Base-by-base conservation (phyloP, 371 early-diverging fungal species). In the Nematocida homosporus region DNA sequence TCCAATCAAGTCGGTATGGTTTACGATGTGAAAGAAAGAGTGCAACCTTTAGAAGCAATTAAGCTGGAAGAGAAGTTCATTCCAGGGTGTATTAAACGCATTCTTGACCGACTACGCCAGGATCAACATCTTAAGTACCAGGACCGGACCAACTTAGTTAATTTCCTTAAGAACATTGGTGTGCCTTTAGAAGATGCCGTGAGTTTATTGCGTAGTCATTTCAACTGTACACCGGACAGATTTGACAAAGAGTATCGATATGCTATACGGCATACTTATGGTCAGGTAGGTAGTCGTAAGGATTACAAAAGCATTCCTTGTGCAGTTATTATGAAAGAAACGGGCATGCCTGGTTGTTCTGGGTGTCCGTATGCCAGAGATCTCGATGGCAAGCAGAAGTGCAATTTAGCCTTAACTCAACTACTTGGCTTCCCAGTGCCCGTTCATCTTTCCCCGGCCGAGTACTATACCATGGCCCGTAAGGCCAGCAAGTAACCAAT, bases 201-300 rank as follows among this genome's bases (percentile, higher is more conserved):
- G 18, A 35, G 66, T 1, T 72, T 81, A 63, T 80, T 82, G 32
- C 65, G 66, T 63, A 69, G 37, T 30, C 25, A 69, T 27, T 83
- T 83, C 67, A 87, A 87, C 40, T 80, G 88, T 47, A 87, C 89
- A n/a, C 92, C 89, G 54, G 92, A 91, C 60, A 87, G 90, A 76
- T 96, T 95, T 82, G 86, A 90, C 66, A 96, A 92, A 87, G 59
- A 79, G 16, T 94, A 97, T 77, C 87, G 92, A 0, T 99, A 99
- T 85, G 91, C 91, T 78, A 88, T 97, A 65, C 87, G 96, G 38
- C 94, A 95, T 86, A 92, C 89, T 80, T 99, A 97, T 84, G 99
- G 99, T 57, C 79, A 89, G 79, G 98, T 97, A 83, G 99, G 99
- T 30, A 90, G 89, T 56, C 89, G 42, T 32, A 68, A 34, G 18